These are phyloP conservation scores for Pseudocercospora vitis DNA, from an alignment of 2,329 filamentous ascomycete species.

Conservation along the genomic window DNA sequence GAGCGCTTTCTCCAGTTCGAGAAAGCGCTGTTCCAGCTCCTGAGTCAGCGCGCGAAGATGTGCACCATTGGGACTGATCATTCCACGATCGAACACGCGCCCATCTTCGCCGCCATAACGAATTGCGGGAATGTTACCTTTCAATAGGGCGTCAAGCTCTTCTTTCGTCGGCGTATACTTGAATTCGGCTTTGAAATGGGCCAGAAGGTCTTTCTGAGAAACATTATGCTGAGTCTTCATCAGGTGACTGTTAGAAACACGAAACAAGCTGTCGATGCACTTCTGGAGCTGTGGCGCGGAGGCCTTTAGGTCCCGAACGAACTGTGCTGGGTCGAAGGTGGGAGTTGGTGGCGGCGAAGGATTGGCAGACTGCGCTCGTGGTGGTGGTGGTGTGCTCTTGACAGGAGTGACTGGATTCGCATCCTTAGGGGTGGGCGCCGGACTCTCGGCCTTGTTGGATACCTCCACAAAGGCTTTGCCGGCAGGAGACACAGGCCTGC, in stretches of 20 bases:
- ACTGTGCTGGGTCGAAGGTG: slow-evolving; percentile 35
- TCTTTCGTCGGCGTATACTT: slow-evolving; percentile 40
- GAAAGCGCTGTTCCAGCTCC: slow-evolving; percentile 68
- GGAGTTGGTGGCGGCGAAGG: slow-evolving; percentile 37
- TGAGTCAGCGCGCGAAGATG: slow-evolving; percentile 70
- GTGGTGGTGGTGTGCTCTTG: slow-evolving; percentile 17
- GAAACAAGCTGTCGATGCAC: slow-evolving; percentile 38
- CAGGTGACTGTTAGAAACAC: slow-evolving; percentile 31
- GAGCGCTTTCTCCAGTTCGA: slow-evolving; percentile 65
- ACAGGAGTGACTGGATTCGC: slow-evolving; percentile 26
- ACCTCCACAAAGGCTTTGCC: slow-evolving; percentile 21
- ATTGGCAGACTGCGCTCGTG: slow-evolving; percentile 30
- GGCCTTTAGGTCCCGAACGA: slow-evolving; percentile 37
- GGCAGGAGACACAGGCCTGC: slow-evolving; percentile 30
- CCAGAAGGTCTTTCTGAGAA: slow-evolving; percentile 32
- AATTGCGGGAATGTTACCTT: slow-evolving; percentile 56
- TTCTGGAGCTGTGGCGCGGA: slow-evolving; percentile 36
- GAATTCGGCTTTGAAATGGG: slow-evolving; percentile 35
- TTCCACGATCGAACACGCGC: slow-evolving; percentile 55
- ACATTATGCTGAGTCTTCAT: slow-evolving; percentile 35
- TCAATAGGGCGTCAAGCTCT: slow-evolving; percentile 48
- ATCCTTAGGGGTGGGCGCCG: slow-evolving; percentile 11
- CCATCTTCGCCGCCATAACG: slow-evolving; percentile 46
- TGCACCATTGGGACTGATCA: slow-evolving; percentile 74
- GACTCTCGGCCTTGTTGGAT: slow-evolving; percentile 7